phyloP scores from a whole-genome alignment of 1,284 basidiomycete genomes.

The Trichosporon faecale region DNA sequence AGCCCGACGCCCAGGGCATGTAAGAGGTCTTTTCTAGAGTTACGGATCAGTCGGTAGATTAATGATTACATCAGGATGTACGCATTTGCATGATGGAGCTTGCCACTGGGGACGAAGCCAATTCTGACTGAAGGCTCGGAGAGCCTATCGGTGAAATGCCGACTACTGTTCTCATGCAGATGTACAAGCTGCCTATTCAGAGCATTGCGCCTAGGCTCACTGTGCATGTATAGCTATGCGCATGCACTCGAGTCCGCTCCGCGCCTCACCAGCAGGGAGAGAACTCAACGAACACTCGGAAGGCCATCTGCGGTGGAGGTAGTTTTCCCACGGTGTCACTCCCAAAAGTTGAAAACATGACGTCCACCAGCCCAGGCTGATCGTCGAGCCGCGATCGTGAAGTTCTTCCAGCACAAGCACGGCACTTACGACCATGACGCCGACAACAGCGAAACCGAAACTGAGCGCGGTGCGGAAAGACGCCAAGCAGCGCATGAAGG shows the following conservation, averaged over 20 bases:
- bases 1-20: constrained; percentile 17
- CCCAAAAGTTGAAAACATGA: constrained; percentile 7
- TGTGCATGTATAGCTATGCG: too few relatives aligned
- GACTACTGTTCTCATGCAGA: too few relatives aligned
- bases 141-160: too few relatives aligned
- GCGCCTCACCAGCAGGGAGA: too few relatives aligned
- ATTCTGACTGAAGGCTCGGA: too few relatives aligned
- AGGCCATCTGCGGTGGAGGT: neutral
- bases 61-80: constrained; percentile 10
- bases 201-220: too few relatives aligned
- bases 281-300: too few relatives aligned
- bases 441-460: constrained; percentile 3
- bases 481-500: neutral
- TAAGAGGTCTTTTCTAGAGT: constrained; percentile 13
- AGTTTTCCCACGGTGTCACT: neutral
- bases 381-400: neutral
- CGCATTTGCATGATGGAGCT: constrained; percentile 4
- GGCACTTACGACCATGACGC: neutral
- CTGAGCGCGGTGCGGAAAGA: constrained; percentile 4
- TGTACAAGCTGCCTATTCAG: too few relatives aligned
- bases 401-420: neutral
- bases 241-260: too few relatives aligned
- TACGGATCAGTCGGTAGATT: constrained; percentile 8
- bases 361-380: neutral
- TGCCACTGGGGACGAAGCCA: too few relatives aligned